Conservation (phyloP, 2,329 filamentous ascomycete species). For the Sporothrix dimorphospora region DNA sequence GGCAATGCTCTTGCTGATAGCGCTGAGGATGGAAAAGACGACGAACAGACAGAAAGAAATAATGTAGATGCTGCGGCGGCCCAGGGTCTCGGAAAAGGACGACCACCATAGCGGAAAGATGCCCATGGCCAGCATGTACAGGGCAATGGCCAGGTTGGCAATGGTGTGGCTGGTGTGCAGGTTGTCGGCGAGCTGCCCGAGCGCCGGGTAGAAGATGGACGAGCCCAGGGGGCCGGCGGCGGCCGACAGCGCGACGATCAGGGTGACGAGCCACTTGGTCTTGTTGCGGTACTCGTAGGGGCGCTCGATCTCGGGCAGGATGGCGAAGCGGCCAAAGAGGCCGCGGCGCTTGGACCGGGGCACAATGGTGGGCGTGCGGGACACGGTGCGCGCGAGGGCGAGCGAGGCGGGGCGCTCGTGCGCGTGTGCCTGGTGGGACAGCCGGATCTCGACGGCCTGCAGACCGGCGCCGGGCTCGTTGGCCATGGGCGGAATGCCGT, state of each 20-base stretch:
- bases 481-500: conserved; percentile 29
- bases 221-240: conserved; percentile 82
- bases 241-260: conserved; percentile 75
- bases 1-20: conserved; percentile 67
- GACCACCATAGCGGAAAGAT: conserved; percentile 90
- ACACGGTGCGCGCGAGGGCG: conserved; percentile 38
- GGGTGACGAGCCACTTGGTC: conserved; percentile 85
- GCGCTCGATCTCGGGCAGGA: conserved; percentile 74
- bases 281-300: conserved; percentile 72
- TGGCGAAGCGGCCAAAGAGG: conserved; percentile 67
- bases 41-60: conserved; percentile 73
- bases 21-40: conserved; percentile 70
- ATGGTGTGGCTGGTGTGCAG: conserved; percentile 66
- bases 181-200: conserved; percentile 64
- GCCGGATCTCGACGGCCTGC: conserved; percentile 31
- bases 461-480: conserved; percentile 33
- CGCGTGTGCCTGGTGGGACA: conserved; percentile 14
- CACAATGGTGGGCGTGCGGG: conserved; percentile 46
- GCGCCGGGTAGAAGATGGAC: conserved; percentile 77
- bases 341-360: conserved; percentile 64
- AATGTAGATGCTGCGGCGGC: conserved; percentile 78
- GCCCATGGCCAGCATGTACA: conserved; percentile 82
- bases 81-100: conserved; percentile 73
- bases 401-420: conserved; percentile 1
- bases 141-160: conserved; percentile 73